phyloP scores from a whole-genome alignment of 805 yeast genomes.

The Starmerella floris region DNA sequence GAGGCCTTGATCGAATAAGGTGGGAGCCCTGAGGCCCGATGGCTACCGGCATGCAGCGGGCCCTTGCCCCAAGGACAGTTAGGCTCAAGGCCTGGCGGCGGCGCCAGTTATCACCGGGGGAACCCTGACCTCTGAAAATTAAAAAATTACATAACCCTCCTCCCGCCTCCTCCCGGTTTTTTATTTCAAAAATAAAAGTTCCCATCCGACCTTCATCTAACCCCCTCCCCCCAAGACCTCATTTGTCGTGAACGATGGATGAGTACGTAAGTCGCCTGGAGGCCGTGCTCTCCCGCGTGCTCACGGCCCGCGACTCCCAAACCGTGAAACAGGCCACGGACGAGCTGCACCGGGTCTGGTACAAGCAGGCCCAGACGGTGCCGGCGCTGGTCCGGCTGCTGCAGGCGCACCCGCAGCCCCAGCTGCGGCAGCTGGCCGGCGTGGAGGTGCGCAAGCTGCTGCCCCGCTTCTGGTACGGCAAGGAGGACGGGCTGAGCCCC shows the following conservation, averaged over 20 bases:
- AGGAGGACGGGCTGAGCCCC: conserved; percentile 32
- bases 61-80: no score
- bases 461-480: conserved; percentile 46
- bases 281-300: conserved; percentile 61
- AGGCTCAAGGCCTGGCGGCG: no score
- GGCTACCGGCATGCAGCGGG: no score
- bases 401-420: conserved; percentile 54
- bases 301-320: conserved; percentile 60
- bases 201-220: no score
- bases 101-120: no score
- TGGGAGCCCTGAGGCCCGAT: no score
- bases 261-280: conserved; percentile 46
- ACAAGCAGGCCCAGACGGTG: conserved; percentile 53
- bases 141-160: background rate
- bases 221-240: no score
- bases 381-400: conserved; percentile 75
- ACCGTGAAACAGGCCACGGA: conserved; percentile 74
- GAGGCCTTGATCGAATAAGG: no score
- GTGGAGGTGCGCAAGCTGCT: conserved; percentile 88
- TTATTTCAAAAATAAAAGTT: no score
- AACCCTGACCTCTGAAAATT: no score
- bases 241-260: conserved; percentile 10
- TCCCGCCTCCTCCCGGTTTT: no score
- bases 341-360: conserved; percentile 59
- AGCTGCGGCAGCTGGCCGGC: conserved; percentile 82